Base-by-base conservation (phyloP, 2,329 filamentous ascomycete species). In the Venturia oleaginea region DNA sequence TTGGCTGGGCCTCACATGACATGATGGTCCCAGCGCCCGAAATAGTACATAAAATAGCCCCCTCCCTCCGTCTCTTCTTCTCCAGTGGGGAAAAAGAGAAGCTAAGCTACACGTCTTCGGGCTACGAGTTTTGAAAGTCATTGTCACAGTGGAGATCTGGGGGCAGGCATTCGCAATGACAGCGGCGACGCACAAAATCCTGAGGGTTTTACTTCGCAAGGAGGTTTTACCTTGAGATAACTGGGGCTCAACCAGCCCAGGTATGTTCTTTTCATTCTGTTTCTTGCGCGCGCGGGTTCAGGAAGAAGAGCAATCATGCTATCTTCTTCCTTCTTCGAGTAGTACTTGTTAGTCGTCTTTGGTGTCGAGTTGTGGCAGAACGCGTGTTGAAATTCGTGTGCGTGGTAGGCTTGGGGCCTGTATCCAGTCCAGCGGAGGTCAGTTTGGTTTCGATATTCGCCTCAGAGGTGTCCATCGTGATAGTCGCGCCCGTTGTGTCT, bases 141-240 rank as follows among this genome's bases (percentile, higher is more conserved):
- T 55, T 55, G 27, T 10, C 27, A 15, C 27, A 30, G 22, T 30
- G 24, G 51, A 22, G 48, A 27, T 54, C 48, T 54, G 51, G 27
- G 27, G 51, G 51, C 51, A 55, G 51, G 51, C 51, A 34, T 17
- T 30, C 51, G 51, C 17, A 34, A 34, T 55, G 51, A 55, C 51
- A 55, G 51, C 51, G 51, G 30, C 51, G 51, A 55, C 51, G 51
- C 51, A 55, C 51, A 4, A 55, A 55, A 27, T 32, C 51, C 51
- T 55, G 51, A 30, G 19, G 51, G 51, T 4, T 55, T 55, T 30
- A 27, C 24, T 55, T 13, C 51, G 51, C 30, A 34, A 48, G 43
- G 43, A 48, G 40, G n/a, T 48, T 55, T 55, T 55, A 32, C 51
- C 30, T 55, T 55, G 13, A 32, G 34, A 2, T 55, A 13, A 11